These are phyloP conservation scores for Penicillium sp. DNA, from an alignment of 2,329 filamentous ascomycete genomes.

Conservation along the genomic window DNA sequence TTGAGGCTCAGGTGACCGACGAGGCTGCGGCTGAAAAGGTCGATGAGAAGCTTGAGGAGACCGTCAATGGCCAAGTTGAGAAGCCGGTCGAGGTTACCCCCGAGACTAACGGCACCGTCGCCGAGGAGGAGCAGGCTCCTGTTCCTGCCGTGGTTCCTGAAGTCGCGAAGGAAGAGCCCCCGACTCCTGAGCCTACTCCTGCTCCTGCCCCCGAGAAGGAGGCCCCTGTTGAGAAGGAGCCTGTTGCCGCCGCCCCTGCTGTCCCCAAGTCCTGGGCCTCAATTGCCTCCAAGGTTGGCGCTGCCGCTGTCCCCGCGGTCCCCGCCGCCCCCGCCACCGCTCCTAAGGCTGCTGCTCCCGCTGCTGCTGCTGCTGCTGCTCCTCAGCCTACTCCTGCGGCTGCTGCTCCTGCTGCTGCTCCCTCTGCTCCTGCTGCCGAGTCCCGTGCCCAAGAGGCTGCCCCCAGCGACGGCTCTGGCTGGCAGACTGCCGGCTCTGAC, in stretches of 20 bases:
- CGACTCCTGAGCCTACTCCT: conserved; percentile 64
- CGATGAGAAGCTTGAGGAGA: conserved; percentile 76
- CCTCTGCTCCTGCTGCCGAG: conserved; percentile 38
- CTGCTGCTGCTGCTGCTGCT: conserved; percentile 32
- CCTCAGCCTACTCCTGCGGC: conserved; percentile 40
- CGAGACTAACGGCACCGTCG: conserved; percentile 41
- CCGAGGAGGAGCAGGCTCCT: conserved; percentile 27
- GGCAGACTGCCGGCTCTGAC: conserved; percentile 80
- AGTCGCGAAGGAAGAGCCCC: conserved; percentile 65
- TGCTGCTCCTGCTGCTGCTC: conserved; percentile 41
- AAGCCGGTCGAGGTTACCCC: conserved; percentile 33
- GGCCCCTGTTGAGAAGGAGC: conserved; percentile 56
- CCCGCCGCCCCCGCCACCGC: conserved; percentile 34
- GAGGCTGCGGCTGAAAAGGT: conserved; percentile 59
- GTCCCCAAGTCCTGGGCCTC: conserved; percentile 3
- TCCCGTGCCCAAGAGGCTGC: conserved; percentile 76
- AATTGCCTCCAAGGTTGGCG: conserved; percentile 31
- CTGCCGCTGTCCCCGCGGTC: conserved; percentile 40
- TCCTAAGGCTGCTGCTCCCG: conserved; percentile 35
- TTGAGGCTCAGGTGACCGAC: conserved; percentile 38
- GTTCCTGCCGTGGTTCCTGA: conserved; percentile 44
- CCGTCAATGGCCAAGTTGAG: conserved; percentile 51
- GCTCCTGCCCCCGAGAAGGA: conserved; percentile 53
- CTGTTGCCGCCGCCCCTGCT: conserved; percentile 42
- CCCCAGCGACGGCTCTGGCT: conserved; percentile 68